phyloP scores from a whole-genome alignment of 495 filamentous ascomycete species.

The Aspergillus nidulans region DNA sequence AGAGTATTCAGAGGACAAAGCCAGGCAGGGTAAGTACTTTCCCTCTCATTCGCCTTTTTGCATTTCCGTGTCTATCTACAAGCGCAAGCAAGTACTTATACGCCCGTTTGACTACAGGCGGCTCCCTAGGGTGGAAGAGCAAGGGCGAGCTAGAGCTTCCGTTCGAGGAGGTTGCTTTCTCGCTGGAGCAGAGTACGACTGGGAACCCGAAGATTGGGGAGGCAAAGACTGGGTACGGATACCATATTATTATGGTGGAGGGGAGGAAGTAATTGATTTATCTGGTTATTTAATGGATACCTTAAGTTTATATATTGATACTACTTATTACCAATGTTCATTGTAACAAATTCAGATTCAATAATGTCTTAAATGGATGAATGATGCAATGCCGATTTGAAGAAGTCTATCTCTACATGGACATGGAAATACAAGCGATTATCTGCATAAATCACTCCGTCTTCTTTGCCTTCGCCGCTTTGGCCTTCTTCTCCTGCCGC shows the following conservation, averaged over 20 bases:
- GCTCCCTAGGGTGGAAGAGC: constrained; percentile 78
- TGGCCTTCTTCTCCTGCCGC: constrained; percentile 76
- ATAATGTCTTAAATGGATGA: background rate
- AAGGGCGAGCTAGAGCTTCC: constrained; percentile 66
- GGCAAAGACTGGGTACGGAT: constrained; percentile 81
- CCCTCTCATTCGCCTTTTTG: background rate
- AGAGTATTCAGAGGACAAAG: constrained; percentile 87
- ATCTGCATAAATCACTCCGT: constrained; percentile 24
- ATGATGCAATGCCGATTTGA: background rate
- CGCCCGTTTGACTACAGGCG: constrained; percentile 49
- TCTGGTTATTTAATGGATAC: background rate
- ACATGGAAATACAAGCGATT: background rate
- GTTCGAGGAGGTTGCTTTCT: constrained; percentile 80
- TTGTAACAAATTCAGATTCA: background rate
- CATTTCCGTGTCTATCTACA: background rate
- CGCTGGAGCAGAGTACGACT: constrained; percentile 72
- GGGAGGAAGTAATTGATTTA: constrained; percentile 51
- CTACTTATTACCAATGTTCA: constrained; percentile 7
- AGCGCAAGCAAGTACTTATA: background rate
- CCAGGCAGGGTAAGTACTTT: constrained; percentile 59
- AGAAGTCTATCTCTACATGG: background rate
- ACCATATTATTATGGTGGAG: constrained; percentile 91
- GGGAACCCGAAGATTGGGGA: constrained; percentile 70
- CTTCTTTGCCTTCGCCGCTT: constrained; percentile 69
- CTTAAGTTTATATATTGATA: background rate